Percentiles rank a stretch among this genome's conserved stretches.
These are phyloP conservation scores for Arthroderma uncinatum DNA, from an alignment of 2,329 filamentous ascomycete species.

Conservation along the genomic window DNA sequence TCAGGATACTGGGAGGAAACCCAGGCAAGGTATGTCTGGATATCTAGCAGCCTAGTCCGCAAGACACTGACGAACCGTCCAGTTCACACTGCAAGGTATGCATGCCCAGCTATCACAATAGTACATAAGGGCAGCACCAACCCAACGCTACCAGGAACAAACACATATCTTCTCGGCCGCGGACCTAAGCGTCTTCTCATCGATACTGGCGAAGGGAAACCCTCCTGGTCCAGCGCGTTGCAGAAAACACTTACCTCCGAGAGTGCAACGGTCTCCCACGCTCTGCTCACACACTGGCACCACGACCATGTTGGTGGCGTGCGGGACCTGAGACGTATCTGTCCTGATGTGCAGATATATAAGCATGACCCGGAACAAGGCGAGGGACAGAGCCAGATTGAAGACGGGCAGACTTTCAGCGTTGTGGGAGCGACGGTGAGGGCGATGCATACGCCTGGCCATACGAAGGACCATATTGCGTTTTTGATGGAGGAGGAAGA, in stretches of 20 bases:
- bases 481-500: conserved; percentile 66
- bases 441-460: conserved; percentile 60
- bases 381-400: conserved; percentile 43
- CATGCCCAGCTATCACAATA: not conserved
- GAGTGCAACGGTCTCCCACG: conserved; percentile 54
- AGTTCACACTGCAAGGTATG: conserved; percentile 50
- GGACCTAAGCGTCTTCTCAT: conserved; percentile 65
- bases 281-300: conserved; percentile 87
- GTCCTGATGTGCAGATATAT: conserved; percentile 52
- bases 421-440: conserved; percentile 49
- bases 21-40: conserved; percentile 59
- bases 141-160: conserved; percentile 50
- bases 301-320: conserved; percentile 74
- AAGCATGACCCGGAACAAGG: conserved; percentile 49
- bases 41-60: not conserved
- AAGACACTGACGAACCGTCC: not conserved
- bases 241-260: conserved; percentile 55
- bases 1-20: conserved; percentile 81
- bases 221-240: conserved; percentile 60
- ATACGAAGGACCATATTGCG: conserved; percentile 71
- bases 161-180: conserved; percentile 83
- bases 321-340: conserved; percentile 52
- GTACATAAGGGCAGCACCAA: not conserved
- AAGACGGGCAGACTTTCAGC: conserved; percentile 43
- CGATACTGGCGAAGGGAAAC: conserved; percentile 76